These are phyloP conservation scores for Fusarium nelsonii DNA, from an alignment of 2,329 filamentous ascomycete species.

Conservation along the genomic window DNA sequence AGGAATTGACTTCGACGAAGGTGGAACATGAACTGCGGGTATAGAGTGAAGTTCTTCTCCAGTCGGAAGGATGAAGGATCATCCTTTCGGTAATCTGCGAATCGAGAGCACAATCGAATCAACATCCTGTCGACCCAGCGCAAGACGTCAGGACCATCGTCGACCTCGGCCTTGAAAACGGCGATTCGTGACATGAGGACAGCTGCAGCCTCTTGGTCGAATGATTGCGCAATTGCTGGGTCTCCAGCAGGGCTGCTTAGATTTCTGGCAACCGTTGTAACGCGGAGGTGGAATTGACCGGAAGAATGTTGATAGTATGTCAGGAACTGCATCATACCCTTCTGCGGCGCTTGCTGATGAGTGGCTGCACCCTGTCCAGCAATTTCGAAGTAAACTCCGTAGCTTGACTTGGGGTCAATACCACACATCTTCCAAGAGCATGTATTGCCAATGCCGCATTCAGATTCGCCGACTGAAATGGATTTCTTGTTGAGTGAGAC, in stretches of 20 bases:
- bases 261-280: constrained; percentile 92
- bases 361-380: constrained; percentile 90
- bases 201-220: constrained; percentile 97
- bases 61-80: constrained; percentile 96
- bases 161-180: constrained; percentile 98
- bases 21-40: constrained; percentile 99
- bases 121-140: constrained; percentile 99
- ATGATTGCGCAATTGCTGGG: constrained; percentile 93
- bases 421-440: constrained; percentile 99
- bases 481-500: constrained; percentile 99
- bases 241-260: constrained; percentile 94
- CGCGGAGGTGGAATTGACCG: constrained; percentile 93
- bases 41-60: constrained; percentile 99
- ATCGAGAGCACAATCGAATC: constrained; percentile 93
- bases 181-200: constrained; percentile 99
- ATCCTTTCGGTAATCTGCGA: constrained; percentile 98
- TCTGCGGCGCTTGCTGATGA: constrained; percentile 87
- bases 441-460: constrained; percentile 98
- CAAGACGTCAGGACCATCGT: constrained; percentile 97
- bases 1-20: constrained; percentile 96
- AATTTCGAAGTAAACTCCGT: constrained; percentile 98
- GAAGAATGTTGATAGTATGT: constrained; percentile 99
- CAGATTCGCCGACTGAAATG: constrained; percentile 94
- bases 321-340: constrained; percentile 97
- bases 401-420: constrained; percentile 93